Base-by-base conservation (phyloP, 2,329 filamentous ascomycete genomes). In the Magnaporthales sp. region DNA sequence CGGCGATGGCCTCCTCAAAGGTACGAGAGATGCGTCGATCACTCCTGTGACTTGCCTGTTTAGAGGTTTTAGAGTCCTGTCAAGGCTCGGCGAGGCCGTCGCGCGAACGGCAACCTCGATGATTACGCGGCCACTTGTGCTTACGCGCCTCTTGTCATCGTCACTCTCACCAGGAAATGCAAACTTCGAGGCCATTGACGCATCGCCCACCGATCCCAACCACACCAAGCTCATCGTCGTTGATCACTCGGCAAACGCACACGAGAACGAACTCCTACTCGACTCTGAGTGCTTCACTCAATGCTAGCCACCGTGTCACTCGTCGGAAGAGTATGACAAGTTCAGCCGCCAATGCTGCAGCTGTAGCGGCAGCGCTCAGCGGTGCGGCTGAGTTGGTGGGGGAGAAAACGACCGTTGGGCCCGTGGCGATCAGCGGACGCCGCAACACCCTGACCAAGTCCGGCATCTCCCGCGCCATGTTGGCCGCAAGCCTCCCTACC, bases 291-390 rank as follows among this genome's bases (percentile, higher is more conserved):
- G 87, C 88, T 72, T 87, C 90, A 67, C 86, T 93, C 74, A 94
- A 93, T 80, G 81, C 89, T 72, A 89, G 87, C 77, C 91, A 97
- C 78, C 91, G 95, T 72, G 88, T 98, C 71, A 93, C 91, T 72
- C 91, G 94, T 74, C 88, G 95, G 73, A 98, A 98, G 86, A 97
- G 93, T 79, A 93, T 96, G 75, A 92, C 91, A 68, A 90, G 88
- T 70, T 86, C 89, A 62, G 85, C 84, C 63, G 84, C 86, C 76
- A 93, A 91, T 78, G 87, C 90, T 62, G 89, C 91, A 22, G 91
- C 91, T 66, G 81, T 94, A 69, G 90, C 91, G 32, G 89, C 89
- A 13, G 91, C 89, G 65, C 80, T 91, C 69, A 87, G 87, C 74
- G 90, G 91, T 75, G 83, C 81, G 65, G 22, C n/a, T n/a, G 64